A percentile compares a stretch with the other conserved stretches of the same genome.
phyloP scores from a whole-genome alignment of 345 rosid genomes.

The Cochlearia excelsa region DNA sequence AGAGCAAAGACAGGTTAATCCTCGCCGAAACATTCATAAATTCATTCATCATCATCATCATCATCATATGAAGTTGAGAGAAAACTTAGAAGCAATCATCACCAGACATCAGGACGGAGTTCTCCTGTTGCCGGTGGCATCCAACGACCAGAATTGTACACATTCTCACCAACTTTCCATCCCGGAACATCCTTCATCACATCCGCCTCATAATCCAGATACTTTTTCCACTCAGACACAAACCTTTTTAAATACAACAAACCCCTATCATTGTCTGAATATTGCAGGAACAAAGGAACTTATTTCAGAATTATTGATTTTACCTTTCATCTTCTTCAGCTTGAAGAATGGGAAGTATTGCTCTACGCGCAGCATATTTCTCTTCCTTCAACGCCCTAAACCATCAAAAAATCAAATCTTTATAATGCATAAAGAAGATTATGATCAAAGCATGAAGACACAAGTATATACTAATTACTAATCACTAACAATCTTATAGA shows the following conservation, averaged over 20 bases:
- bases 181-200: constrained; percentile 99
- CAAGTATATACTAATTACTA: background rate
- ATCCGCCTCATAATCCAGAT: constrained; percentile 95
- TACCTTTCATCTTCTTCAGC: constrained; percentile 99
- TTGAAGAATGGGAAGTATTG: constrained; percentile 87
- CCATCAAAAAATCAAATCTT: constrained; percentile 10
- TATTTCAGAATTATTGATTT: background rate
- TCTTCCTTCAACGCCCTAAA: constrained; percentile 94
- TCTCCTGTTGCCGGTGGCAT: constrained; percentile 99
- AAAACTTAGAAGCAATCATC: constrained; percentile 26
- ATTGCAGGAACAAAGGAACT: background rate
- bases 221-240: constrained; percentile 93
- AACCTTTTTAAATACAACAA: constrained; percentile 44
- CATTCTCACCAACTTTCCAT: constrained; percentile 96
- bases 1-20: constrained; percentile 19
- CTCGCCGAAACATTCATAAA: constrained; percentile 19
- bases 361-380: constrained; percentile 84
- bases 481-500: constrained; percentile 7
- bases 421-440: background rate
- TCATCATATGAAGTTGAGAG: constrained; percentile 20
- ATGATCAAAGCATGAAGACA: background rate
- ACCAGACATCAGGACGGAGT: constrained; percentile 98
- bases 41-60: constrained; percentile 22
- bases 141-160: constrained; percentile 94
- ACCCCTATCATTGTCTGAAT: constrained; percentile 3